Evolutionary conservation across 2,329 filamentous ascomycete genomes (phyloP).

Genomic region (Emergomyces orientalis): DNA sequence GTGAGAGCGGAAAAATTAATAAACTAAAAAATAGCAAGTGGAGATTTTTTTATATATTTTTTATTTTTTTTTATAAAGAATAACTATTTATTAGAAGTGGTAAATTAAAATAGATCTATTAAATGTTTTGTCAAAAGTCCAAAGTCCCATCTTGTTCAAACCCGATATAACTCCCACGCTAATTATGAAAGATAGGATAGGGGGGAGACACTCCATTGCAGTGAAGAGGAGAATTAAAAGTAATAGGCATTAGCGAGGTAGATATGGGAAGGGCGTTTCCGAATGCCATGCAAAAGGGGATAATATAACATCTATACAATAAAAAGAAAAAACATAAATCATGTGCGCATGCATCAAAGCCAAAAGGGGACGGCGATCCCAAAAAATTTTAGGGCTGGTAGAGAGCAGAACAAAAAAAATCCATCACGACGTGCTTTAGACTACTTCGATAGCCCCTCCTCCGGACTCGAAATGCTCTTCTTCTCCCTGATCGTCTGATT

Average conservation of each 20-base stretch:
- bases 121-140: too few species aligned
- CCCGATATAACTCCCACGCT: neutral
- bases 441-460: neutral
- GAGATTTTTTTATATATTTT: too few species aligned
- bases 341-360: neutral
- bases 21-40: too few species aligned
- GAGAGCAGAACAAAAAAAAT: too few species aligned
- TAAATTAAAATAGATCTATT: too few species aligned
- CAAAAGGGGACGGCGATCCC: too few species aligned
- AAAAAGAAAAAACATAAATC: neutral
- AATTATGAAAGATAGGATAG: neutral
- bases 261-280: neutral
- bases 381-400: too few species aligned
- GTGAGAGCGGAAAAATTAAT: too few species aligned
- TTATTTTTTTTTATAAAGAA: too few species aligned
- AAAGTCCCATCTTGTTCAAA: neutral
- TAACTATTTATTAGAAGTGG: too few species aligned
- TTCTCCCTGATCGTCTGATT: slow-evolving; percentile 41
- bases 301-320: neutral
- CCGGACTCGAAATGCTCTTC: slow-evolving; percentile 11
- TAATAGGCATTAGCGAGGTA: neutral
- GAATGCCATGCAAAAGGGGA: neutral
- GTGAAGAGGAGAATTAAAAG: neutral
- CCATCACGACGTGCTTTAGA: neutral
- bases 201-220: neutral